A percentile compares a stretch with the other conserved stretches of the same genome.
Evolutionary conservation across 805 yeast species (phyloP).

Genomic region (Lachancea lanzarotensis): DNA sequence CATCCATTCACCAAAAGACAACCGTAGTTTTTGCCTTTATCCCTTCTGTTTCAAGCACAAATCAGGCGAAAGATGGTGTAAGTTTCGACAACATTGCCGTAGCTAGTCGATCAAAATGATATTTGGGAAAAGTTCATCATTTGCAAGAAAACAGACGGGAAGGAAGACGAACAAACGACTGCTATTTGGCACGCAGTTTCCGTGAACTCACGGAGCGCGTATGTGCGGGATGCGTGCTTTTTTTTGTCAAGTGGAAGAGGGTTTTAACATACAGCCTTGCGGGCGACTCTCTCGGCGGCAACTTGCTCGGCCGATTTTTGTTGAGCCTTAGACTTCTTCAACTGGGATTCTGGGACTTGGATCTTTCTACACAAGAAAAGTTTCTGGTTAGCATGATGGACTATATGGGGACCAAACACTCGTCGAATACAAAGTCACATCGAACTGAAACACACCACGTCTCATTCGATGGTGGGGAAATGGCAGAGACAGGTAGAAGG

Average conservation of each 20-base stretch:
- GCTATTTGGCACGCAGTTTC: constrained; percentile 3
- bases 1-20: too few species aligned
- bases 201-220: constrained; percentile 15
- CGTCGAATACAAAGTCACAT: constrained; percentile 28
- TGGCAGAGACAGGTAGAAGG: constrained; percentile 31
- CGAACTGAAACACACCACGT: constrained; percentile 36
- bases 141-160: constrained; percentile 4
- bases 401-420: neutral
- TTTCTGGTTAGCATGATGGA: neutral
- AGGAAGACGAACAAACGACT: neutral
- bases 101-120: constrained; percentile 52
- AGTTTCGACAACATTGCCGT: constrained; percentile 59
- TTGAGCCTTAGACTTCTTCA: constrained; percentile 75
- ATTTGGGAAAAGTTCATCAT: constrained; percentile 43
- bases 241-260: too few species aligned
- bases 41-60: neutral
- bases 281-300: constrained; percentile 72
- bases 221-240: neutral
- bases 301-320: constrained; percentile 71
- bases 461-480: constrained; percentile 36
- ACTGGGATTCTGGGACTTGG: constrained; percentile 73
- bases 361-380: constrained; percentile 32
- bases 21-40: too few species aligned
- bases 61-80: constrained; percentile 78
- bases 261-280: constrained; percentile 65